Percentiles rank a stretch among this genome's conserved stretches.
Conservation (phyloP, 106 monocot species). For the Cymbidium sinense region DNA sequence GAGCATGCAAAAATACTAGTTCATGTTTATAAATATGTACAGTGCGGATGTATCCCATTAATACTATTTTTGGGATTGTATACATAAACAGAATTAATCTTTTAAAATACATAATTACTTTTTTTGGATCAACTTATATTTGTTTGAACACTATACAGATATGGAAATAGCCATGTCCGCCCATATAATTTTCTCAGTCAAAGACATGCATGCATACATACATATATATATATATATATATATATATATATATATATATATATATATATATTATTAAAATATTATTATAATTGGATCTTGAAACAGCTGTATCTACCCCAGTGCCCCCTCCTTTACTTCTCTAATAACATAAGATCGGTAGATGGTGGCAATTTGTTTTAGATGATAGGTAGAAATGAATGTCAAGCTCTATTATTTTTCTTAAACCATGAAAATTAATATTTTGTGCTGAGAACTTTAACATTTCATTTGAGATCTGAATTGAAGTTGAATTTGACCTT, state of each 20-base stretch:
- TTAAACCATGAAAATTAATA: neutral
- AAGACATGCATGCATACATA: no score
- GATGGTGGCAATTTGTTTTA: neutral
- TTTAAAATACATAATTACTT: neutral
- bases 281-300: neutral
- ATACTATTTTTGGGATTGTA: neutral
- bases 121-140: neutral
- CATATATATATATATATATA: neutral
- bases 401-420: neutral
- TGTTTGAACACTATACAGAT: neutral
- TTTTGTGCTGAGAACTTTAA: neutral
- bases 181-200: neutral
- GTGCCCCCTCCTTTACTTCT: neutral
- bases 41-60: neutral
- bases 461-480: neutral
- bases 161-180: neutral
- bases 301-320: neutral
- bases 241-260: neutral
- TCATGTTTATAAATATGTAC: neutral
- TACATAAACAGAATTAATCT: neutral
- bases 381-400: neutral
- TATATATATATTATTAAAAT: neutral
- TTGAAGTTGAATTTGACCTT: conserved; percentile 3
- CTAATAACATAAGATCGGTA: neutral
- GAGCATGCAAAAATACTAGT: neutral